Evolutionary conservation across 169 alveolate species (phyloP).

Genomic region (Plasmodium malariae): DNA sequence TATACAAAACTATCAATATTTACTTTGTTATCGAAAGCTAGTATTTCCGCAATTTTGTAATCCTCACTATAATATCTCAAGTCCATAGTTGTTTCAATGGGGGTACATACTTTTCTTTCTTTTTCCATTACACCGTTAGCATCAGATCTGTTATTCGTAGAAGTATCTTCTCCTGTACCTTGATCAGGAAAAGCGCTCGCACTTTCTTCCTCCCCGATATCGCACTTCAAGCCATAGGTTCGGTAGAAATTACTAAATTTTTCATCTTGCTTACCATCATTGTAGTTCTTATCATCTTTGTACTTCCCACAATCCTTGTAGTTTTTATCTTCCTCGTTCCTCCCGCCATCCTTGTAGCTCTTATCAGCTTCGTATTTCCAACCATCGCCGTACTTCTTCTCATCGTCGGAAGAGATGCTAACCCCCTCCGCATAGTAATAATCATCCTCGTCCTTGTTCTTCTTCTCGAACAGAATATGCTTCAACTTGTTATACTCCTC

Average conservation of each 20-base stretch:
- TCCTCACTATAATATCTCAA: no score
- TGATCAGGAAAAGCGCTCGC: no score
- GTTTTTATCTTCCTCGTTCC: background rate
- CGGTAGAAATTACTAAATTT: no score
- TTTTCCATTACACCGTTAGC: no score
- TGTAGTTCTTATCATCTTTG: background rate
- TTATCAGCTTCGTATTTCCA: background rate
- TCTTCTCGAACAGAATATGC: conserved; percentile 28
- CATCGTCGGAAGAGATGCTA: background rate
- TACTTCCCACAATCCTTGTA: background rate
- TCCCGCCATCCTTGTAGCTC: background rate
- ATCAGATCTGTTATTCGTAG: no score
- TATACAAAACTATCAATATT: conserved; percentile 54
- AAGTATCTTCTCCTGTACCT: no score
- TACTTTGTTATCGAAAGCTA: conserved; percentile 42
- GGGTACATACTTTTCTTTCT: no score
- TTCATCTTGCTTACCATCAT: no score
- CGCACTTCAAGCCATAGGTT: no score
- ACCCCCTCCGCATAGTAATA: conserved; percentile 5
- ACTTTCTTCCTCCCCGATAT: no score
- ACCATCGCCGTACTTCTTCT: background rate
- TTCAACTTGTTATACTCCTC: conserved; percentile 39
- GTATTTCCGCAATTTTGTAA: conserved; percentile 21
- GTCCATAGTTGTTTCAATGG: no score
- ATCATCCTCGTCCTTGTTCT: conserved; percentile 20